Evolutionary conservation across 306 rosid species (phyloP).

Genomic region (Vigna radiata): DNA sequence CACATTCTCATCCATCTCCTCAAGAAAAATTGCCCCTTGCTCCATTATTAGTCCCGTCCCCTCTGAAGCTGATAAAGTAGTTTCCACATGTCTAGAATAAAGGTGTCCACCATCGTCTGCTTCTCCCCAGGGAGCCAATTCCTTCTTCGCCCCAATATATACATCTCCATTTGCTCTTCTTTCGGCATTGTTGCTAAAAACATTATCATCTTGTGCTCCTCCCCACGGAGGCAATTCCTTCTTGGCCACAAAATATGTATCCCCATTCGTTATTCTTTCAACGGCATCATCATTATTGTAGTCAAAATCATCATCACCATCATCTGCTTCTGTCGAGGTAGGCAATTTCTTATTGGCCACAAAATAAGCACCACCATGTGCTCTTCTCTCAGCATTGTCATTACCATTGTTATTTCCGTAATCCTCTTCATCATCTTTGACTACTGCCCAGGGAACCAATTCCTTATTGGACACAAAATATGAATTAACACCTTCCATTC

Average conservation of each 20-base stretch:
- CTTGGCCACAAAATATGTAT: conserved; percentile 40
- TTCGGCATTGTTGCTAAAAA: background rate
- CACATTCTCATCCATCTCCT: conserved; percentile 68
- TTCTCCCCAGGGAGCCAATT: conserved; percentile 67
- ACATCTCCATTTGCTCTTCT: conserved; percentile 43
- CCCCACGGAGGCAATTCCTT: conserved; percentile 65
- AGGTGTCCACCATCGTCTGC: conserved; percentile 34
- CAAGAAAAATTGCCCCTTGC: conserved; percentile 57
- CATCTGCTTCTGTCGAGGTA: conserved; percentile 61
- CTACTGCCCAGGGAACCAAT: conserved; percentile 61
- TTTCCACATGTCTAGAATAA: conserved; percentile 33
- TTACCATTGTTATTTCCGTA: background rate
- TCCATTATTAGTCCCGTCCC: conserved; percentile 45
- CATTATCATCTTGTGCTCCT: conserved; percentile 24
- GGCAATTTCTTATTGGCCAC: conserved; percentile 49
- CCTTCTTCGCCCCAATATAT: conserved; percentile 46
- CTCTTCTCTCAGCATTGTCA: conserved; percentile 21
- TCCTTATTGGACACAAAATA: conserved; percentile 38
- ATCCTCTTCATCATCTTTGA: background rate
- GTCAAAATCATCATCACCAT: background rate
- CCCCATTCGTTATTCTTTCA: background rate
- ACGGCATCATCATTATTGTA: background rate
- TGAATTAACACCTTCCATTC: conserved; percentile 39
- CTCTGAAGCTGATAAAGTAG: conserved; percentile 39
- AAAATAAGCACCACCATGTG: conserved; percentile 40